These are phyloP conservation scores for Drosera spatulata DNA, from an alignment of 179 eudicot genomes.

Conservation along the genomic window DNA sequence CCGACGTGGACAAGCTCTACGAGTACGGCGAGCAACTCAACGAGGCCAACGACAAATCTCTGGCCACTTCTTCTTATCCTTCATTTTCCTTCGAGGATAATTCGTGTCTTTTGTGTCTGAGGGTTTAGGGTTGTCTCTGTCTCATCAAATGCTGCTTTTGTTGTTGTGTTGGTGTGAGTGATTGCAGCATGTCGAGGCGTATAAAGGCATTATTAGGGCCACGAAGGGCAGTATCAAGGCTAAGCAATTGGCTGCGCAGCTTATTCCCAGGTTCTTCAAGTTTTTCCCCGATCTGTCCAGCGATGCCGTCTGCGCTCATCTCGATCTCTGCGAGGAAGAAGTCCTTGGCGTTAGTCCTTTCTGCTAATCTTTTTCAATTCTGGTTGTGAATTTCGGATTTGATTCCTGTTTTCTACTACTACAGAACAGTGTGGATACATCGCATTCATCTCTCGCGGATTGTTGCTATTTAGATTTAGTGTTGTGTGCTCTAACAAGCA, in stretches of 20 bases:
- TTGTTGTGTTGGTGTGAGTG: no score
- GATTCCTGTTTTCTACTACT: no score
- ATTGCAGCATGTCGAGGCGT: conserved; percentile 56
- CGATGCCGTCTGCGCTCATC: conserved; percentile 56
- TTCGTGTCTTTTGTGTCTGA: conserved; percentile 3
- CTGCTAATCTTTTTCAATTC: background rate
- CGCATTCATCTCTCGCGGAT: no score
- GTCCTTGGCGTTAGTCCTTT: conserved; percentile 75
- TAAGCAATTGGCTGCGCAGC: conserved; percentile 83
- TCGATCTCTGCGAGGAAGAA: conserved; percentile 89
- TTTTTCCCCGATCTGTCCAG: conserved; percentile 53
- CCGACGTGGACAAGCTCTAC: conserved; percentile 74
- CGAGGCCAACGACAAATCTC: conserved; percentile 85
- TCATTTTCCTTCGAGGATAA: conserved; percentile 3
- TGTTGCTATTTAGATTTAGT: no score
- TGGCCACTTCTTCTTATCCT: conserved; percentile 16
- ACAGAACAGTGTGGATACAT: no score
- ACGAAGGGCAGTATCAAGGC: conserved; percentile 70
- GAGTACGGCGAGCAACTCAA: conserved; percentile 78
- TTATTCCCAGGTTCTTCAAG: conserved; percentile 85
- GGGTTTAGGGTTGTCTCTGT: conserved; percentile 7
- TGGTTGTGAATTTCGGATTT: no score
- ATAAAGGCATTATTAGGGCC: conserved; percentile 57
- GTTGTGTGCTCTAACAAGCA: no score
- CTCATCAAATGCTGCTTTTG: background rate